Conservation (phyloP, 345 rosid species). For the Heritiera fomes region DNA sequence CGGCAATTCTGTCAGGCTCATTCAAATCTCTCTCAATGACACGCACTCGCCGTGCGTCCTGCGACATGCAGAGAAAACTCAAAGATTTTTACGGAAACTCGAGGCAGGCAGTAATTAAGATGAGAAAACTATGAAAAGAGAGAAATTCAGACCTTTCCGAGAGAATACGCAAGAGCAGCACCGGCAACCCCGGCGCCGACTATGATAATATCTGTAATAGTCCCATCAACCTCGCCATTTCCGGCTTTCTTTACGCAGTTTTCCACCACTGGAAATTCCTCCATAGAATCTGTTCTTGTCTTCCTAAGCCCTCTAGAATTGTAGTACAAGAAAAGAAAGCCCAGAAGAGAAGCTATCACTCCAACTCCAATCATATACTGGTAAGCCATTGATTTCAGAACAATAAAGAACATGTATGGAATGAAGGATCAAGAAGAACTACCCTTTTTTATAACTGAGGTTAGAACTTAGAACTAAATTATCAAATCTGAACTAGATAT, state of each 20-base stretch:
- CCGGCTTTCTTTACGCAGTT: not conserved
- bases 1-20: constrained; percentile 23
- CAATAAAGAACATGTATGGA: no score
- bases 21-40: constrained; percentile 25
- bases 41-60: constrained; percentile 15
- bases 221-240: not conserved
- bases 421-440: no score
- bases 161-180: constrained; percentile 56
- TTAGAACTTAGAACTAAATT: no score
- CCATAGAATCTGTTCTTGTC: no score
- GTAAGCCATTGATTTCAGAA: no score
- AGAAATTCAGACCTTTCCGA: constrained; percentile 33
- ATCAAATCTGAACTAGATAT: no score
- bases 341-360: no score
- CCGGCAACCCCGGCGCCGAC: constrained; percentile 55
- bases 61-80: not conserved
- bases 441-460: no score
- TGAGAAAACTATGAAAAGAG: not conserved
- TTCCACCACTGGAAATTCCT: not conserved
- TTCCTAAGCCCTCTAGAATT: no score
- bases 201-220: constrained; percentile 32
- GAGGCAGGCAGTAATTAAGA: not conserved
- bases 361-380: no score
- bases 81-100: not conserved
- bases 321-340: no score